These are phyloP conservation scores for Amanita pseudoporphyria DNA, from an alignment of 768 basidiomycete genomes.

Conservation along the genomic window DNA sequence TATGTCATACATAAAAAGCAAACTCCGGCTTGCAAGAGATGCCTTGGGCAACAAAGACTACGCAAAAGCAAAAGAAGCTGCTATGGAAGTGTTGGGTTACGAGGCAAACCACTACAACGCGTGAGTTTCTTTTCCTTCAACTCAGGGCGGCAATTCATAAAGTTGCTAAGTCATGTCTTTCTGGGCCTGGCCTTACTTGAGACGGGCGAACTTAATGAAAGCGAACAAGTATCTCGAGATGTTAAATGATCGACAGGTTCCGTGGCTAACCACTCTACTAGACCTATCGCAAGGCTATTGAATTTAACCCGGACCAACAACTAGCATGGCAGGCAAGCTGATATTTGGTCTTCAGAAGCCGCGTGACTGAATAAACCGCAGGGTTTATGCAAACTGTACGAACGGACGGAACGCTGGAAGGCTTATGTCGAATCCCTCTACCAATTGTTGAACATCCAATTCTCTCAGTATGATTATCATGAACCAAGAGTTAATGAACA, in stretches of 20 bases:
- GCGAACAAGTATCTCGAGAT: constrained; percentile 69
- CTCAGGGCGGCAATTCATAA: neutral
- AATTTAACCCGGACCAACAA: constrained; percentile 53
- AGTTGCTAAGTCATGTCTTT: constrained; percentile 63
- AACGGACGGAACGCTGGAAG: constrained; percentile 50
- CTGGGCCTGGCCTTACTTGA: constrained; percentile 74
- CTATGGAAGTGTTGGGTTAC: constrained; percentile 54
- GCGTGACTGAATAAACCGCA: constrained; percentile 18
- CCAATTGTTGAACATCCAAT: constrained; percentile 47
- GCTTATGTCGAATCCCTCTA: constrained; percentile 43
- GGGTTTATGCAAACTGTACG: constrained; percentile 71
- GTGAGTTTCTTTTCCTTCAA: constrained; percentile 26
- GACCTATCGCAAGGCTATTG: constrained; percentile 74
- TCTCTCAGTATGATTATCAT: constrained; percentile 30
- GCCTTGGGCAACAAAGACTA: constrained; percentile 71
- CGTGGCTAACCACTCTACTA: constrained; percentile 22
- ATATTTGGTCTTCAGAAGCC: constrained; percentile 11
- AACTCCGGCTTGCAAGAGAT: constrained; percentile 75
- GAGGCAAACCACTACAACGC: constrained; percentile 85
- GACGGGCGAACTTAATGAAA: constrained; percentile 55
- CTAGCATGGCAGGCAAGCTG: constrained; percentile 77
- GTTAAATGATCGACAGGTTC: neutral
- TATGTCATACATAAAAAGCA: constrained; percentile 52
- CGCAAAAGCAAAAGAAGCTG: constrained; percentile 53
- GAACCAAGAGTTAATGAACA: neutral